These are phyloP conservation scores for Cyberlindnera mississippiensis DNA, from an alignment of 805 yeast species.

Conservation along the genomic window DNA sequence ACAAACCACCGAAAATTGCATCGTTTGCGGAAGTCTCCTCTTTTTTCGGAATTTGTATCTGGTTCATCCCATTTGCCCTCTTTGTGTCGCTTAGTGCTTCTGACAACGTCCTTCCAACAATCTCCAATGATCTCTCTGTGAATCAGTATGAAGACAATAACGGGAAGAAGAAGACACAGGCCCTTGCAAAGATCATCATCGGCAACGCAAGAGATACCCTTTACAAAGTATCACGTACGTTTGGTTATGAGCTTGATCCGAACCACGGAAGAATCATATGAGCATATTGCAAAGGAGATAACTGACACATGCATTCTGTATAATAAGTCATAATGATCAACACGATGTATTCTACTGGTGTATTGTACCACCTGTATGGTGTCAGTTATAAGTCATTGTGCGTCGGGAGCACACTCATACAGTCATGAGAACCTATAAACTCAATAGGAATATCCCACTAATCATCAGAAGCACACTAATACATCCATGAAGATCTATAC, in stretches of 20 bases:
- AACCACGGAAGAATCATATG: constrained; percentile 46
- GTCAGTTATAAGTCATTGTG: too few relatives aligned
- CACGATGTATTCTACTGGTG: too few relatives aligned
- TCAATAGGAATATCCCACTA: too few relatives aligned
- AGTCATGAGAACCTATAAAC: too few relatives aligned
- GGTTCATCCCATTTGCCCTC: constrained; percentile 91
- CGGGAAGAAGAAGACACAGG: constrained; percentile 43
- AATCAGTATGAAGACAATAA: constrained; percentile 28
- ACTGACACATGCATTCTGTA: too few relatives aligned
- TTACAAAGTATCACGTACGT: constrained; percentile 43
- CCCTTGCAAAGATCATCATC: constrained; percentile 65
- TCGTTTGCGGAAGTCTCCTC: constrained; percentile 89
- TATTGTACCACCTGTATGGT: too few relatives aligned
- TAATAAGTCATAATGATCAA: too few relatives aligned
- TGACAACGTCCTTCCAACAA: constrained; percentile 76
- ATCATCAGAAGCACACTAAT: too few relatives aligned
- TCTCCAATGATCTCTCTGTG: constrained; percentile 27
- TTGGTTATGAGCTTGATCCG: constrained; percentile 64
- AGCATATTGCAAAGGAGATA: too few relatives aligned
- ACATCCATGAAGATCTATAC: too few relatives aligned
- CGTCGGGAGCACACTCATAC: too few relatives aligned
- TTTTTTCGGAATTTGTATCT: constrained; percentile 87
- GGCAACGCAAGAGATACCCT: constrained; percentile 46
- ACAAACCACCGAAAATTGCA: constrained; percentile 65
- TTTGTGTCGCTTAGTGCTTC: constrained; percentile 90